A percentile compares a stretch with the other conserved stretches of the same genome.
phyloP scores from a whole-genome alignment of 345 rosid species.

The Theobroma cacao region DNA sequence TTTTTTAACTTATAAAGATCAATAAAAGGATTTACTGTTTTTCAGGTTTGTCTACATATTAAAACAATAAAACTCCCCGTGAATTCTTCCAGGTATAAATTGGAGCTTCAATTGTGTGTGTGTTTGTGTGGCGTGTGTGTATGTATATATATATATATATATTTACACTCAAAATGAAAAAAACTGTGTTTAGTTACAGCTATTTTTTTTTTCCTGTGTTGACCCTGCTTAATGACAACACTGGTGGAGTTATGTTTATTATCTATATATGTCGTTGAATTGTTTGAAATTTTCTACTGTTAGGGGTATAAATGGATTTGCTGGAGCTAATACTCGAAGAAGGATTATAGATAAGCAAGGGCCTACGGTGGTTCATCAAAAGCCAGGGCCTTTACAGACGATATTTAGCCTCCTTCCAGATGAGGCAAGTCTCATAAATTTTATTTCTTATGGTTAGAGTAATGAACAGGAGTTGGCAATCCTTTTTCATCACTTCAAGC shows the following conservation, averaged over 20 bases:
- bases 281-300: slow-evolving; percentile 16
- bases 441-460: slow-evolving; percentile 7
- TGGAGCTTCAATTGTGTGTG: neutral
- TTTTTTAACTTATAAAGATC: slow-evolving; percentile 11
- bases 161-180: neutral
- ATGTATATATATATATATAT: no score
- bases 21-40: slow-evolving; percentile 19
- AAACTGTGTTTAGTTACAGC: neutral
- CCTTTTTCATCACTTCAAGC: slow-evolving; percentile 2
- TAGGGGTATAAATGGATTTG: slow-evolving; percentile 68
- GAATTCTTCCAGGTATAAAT: slow-evolving; percentile 63
- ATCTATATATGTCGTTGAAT: slow-evolving; percentile 8
- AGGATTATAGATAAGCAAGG: slow-evolving; percentile 74
- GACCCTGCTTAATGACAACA: neutral
- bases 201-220: neutral
- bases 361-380: slow-evolving; percentile 91
- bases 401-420: slow-evolving; percentile 86
- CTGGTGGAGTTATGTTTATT: slow-evolving; percentile 1
- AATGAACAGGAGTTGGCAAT: neutral
- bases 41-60: slow-evolving; percentile 93
- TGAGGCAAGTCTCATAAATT: slow-evolving; percentile 51
- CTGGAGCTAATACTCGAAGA: slow-evolving; percentile 71
- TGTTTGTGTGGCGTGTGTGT: no score
- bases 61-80: slow-evolving; percentile 59
- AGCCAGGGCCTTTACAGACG: slow-evolving; percentile 94